Evolutionary conservation across 2,329 filamentous ascomycete genomes (phyloP), one percentile per base, ranked within the genome.

Genomic region (Tolypocladium tundrense): DNA sequence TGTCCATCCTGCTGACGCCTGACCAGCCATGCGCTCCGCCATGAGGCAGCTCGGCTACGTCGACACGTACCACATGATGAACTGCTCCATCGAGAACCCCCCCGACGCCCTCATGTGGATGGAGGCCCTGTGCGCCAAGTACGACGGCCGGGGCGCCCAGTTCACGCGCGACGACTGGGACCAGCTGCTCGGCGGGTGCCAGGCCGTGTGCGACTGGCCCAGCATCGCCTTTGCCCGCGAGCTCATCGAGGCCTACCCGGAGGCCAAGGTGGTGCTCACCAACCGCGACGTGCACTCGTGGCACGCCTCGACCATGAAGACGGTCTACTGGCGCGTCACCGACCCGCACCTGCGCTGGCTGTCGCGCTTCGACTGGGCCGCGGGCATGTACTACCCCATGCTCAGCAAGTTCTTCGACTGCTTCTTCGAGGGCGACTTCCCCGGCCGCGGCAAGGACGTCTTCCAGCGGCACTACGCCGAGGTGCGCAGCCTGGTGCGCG

Each of bases 51-150:
- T 89, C 45, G 86, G 86, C 61, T 88, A 85, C 69, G 75, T 81
- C 64, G 83, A 87, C 70, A 86, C 82, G 60, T 88, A 89, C 77
- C 87, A 89, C 75, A 88, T 88, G 85, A 86, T 87, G 82, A 85
- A 80, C 65, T 83, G 81, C 63, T 84, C 81, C 59, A 82, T 87
- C 60, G 85, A 88, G 73, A 88, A 31, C 62, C 69, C 69, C 5
- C 66, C 66, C 40, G 86, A 88, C 66, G 83, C 81, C 57, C 75
- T 87, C 48, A 82, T 88, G 75, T 90, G 87, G 87, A 82, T 84
- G 72, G 84, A 88, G 61, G 86, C 86, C 35, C 78, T 90, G 57
- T 74, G 75, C 21, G 83, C 84, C 62, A 76, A 76, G 61, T 76
- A 74, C 62, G 69, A 71, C 55, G 64, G 62, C 39, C 60, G 65